Percentiles rank a stretch among this genome's conserved stretches.
Conservation (phyloP, 495 filamentous ascomycete genomes). For the Poronia punctata region DNA sequence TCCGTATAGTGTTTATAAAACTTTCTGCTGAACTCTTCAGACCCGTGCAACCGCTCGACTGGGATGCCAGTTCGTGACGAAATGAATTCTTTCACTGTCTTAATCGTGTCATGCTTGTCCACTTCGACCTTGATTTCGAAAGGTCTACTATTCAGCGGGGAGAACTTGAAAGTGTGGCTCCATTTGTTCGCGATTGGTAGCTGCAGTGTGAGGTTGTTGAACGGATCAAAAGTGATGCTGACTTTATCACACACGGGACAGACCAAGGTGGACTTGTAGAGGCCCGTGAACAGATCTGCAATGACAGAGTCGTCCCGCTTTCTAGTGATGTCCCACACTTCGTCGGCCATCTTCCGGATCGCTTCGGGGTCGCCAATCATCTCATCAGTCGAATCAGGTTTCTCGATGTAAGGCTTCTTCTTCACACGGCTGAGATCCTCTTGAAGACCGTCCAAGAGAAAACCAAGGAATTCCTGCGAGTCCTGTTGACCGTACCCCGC, state of each 20-base stretch:
- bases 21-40: conserved; percentile 69
- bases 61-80: conserved; percentile 57
- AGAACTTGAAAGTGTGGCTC: conserved; percentile 64
- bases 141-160: conserved; percentile 57
- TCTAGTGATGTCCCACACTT: conserved; percentile 87
- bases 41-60: conserved; percentile 56
- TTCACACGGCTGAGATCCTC: conserved; percentile 90
- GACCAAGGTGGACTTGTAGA: conserved; percentile 94
- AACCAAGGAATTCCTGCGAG: conserved; percentile 95
- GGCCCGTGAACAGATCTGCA: conserved; percentile 88
- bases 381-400: conserved; percentile 94
- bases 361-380: conserved; percentile 78
- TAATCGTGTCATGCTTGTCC: conserved; percentile 71
- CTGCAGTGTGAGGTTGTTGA: conserved; percentile 88
- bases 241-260: conserved; percentile 90
- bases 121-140: conserved; percentile 76
- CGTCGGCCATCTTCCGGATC: conserved; percentile 73
- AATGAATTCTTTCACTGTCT: conserved; percentile 66
- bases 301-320: conserved; percentile 90
- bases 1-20: conserved; percentile 83
- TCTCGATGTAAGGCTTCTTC: conserved; percentile 96
- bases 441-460: conserved; percentile 87
- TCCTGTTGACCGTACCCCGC: conserved; percentile 96
- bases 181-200: conserved; percentile 77
- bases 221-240: conserved; percentile 97